Percentiles rank a stretch among this genome's conserved stretches.
These are phyloP conservation scores for Xylariaceae sp. DNA, from an alignment of 2,329 filamentous ascomycete genomes.

Conservation along the genomic window DNA sequence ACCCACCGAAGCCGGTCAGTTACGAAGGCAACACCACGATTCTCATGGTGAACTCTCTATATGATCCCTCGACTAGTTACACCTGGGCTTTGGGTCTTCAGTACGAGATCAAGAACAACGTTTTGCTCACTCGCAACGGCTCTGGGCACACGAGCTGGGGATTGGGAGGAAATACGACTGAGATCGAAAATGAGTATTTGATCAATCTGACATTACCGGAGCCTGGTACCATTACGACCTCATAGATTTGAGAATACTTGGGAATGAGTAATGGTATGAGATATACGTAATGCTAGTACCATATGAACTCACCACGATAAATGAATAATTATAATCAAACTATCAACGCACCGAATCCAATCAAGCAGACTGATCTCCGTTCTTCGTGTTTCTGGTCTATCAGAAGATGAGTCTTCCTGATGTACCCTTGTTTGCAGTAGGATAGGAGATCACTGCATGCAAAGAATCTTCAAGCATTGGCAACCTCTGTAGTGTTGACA, in stretches of 20 bases:
- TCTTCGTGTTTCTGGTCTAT: too few relatives aligned
- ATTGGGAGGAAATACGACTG: constrained; percentile 26
- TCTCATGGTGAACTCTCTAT: constrained; percentile 33
- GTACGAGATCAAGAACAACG: constrained; percentile 27
- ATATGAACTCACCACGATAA: too few relatives aligned
- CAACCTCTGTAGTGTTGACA: too few relatives aligned
- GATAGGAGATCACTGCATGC: too few relatives aligned
- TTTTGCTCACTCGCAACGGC: constrained; percentile 35
- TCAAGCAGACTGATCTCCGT: too few relatives aligned
- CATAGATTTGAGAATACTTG: constrained; percentile 1
- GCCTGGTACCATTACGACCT: constrained; percentile 18
- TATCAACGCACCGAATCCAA: too few relatives aligned
- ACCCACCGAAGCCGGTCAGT: constrained; percentile 26
- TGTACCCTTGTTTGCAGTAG: too few relatives aligned
- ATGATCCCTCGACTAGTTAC: constrained; percentile 36
- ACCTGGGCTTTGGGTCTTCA: constrained; percentile 32
- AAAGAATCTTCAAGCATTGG: too few relatives aligned
- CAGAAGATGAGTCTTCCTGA: too few relatives aligned
- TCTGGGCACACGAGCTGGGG: constrained; percentile 35
- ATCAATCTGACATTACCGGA: constrained; percentile 29
- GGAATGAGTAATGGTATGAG: too few relatives aligned
- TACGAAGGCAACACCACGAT: constrained; percentile 27
- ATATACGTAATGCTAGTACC: too few relatives aligned
- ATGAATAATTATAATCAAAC: too few relatives aligned
- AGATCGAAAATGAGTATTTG: constrained; percentile 28